A percentile compares a stretch with the other conserved stretches of the same genome.
phyloP scores from a whole-genome alignment of 1,139 yeast species.

The Kodamaea alishanica region DNA sequence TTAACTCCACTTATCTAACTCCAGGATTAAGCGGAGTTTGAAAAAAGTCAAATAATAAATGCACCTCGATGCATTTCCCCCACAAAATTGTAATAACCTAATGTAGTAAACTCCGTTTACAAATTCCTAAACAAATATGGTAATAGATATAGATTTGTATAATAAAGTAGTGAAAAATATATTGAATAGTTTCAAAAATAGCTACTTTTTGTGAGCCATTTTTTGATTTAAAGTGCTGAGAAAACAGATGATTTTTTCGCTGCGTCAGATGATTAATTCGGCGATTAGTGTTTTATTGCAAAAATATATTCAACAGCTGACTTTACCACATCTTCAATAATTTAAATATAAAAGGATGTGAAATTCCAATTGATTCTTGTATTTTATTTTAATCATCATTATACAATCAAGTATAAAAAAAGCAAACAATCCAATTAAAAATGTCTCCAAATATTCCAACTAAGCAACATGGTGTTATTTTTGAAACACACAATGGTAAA shows the following conservation, averaged over 20 bases:
- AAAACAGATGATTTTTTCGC: background rate
- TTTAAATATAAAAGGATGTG: background rate
- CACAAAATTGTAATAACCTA: no score
- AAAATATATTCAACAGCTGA: background rate
- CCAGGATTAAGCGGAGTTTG: no score
- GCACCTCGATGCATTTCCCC: no score
- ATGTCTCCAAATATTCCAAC: conserved; percentile 41
- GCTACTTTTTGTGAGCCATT: background rate
- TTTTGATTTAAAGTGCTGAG: background rate
- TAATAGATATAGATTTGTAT: no score
- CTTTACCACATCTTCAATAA: background rate
- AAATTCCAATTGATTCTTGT: background rate
- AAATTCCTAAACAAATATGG: no score
- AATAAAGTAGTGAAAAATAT: no score
- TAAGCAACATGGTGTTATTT: conserved; percentile 69
- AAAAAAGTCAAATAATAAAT: no score
- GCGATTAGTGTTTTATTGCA: background rate
- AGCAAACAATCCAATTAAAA: conserved; percentile 1
- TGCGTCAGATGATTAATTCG: no score
- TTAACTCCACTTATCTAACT: no score
- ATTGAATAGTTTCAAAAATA: background rate
- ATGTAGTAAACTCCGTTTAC: no score
- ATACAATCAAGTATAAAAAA: conserved; percentile 1
- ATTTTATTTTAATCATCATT: conserved; percentile 1
- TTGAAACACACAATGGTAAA: conserved; percentile 66